phyloP scores from a whole-genome alignment of 2,329 filamentous ascomycete species.

The Alternaria burnsii region DNA sequence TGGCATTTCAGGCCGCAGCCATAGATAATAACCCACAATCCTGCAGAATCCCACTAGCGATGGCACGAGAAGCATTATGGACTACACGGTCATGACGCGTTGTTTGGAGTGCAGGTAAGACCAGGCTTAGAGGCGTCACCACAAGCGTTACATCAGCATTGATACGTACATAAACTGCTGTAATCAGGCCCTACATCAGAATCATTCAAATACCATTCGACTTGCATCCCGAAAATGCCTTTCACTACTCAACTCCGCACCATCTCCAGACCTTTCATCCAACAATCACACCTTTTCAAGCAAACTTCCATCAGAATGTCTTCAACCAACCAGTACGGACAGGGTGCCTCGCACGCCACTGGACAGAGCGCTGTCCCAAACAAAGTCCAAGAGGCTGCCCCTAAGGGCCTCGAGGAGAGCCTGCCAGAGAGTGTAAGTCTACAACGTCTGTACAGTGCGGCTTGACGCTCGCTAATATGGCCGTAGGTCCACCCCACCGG shows the following conservation, averaged over 20 bases:
- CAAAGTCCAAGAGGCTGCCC: conserved; percentile 51
- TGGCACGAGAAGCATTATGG: neutral
- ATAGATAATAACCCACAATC: neutral
- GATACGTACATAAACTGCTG: conserved; percentile 13
- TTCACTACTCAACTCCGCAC: conserved; percentile 29
- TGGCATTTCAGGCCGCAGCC: neutral
- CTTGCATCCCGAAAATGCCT: conserved; percentile 21
- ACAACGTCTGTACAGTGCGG: neutral
- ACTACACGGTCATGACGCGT: conserved; percentile 8
- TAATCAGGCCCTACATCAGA: neutral
- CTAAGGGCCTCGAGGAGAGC: conserved; percentile 51
- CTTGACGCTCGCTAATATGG: conserved; percentile 4
- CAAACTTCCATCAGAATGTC: conserved; percentile 34
- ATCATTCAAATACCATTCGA: conserved; percentile 8
- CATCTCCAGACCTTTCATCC: conserved; percentile 28
- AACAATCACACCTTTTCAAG: conserved; percentile 22
- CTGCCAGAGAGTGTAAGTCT: conserved; percentile 48
- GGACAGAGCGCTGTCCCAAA: conserved; percentile 53
- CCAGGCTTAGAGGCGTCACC: neutral
- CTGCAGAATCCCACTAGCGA: neutral
- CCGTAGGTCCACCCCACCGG: conserved; percentile 50
- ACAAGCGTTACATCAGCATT: neutral
- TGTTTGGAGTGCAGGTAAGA: neutral
- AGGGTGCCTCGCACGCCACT: conserved; percentile 54
- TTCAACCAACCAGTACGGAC: conserved; percentile 48